Percentiles rank a stretch among this genome's conserved stretches.
phyloP scores from a whole-genome alignment of 768 basidiomycete species.

The Cystobasidium tubakii region DNA sequence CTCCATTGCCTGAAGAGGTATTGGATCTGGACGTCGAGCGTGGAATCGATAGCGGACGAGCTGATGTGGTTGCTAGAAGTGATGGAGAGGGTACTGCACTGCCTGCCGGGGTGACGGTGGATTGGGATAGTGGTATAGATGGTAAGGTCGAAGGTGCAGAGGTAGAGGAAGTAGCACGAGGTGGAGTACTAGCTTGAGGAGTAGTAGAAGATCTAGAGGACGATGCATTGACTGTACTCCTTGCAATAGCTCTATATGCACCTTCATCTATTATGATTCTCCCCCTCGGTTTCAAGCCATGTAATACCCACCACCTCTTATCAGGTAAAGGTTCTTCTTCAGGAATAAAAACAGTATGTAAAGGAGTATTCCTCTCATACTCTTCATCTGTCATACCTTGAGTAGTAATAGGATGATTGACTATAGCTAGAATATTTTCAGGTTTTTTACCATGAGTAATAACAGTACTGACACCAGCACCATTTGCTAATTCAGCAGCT shows the following conservation, averaged over 20 bases:
- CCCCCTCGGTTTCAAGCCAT: constrained; percentile 83
- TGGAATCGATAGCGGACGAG: background rate
- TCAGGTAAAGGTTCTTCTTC: constrained; percentile 68
- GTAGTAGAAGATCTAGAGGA: background rate
- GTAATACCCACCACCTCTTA: constrained; percentile 93
- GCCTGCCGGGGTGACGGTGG: background rate
- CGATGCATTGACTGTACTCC: constrained; percentile 26
- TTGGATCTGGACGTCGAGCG: background rate
- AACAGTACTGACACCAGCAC: constrained; percentile 85
- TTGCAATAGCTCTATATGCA: constrained; percentile 78
- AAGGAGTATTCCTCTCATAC: constrained; percentile 53
- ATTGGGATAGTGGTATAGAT: background rate
- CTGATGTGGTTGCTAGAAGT: background rate
- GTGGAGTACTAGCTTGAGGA: background rate
- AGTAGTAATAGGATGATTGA: constrained; percentile 48
- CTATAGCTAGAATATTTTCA: constrained; percentile 67
- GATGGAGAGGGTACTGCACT: constrained; percentile 3
- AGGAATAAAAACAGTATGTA: constrained; percentile 82
- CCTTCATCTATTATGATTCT: constrained; percentile 81
- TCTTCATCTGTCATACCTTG: constrained; percentile 18
- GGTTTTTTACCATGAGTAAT: constrained; percentile 79
- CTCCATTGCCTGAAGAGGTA: constrained; percentile 59
- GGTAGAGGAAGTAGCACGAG: background rate
- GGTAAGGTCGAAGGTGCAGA: background rate
- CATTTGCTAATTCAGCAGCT: constrained; percentile 93